A percentile compares a stretch with the other conserved stretches of the same genome.
Evolutionary conservation across 495 filamentous ascomycete species (phyloP).

Genomic region (Amniculicola lignicola): DNA sequence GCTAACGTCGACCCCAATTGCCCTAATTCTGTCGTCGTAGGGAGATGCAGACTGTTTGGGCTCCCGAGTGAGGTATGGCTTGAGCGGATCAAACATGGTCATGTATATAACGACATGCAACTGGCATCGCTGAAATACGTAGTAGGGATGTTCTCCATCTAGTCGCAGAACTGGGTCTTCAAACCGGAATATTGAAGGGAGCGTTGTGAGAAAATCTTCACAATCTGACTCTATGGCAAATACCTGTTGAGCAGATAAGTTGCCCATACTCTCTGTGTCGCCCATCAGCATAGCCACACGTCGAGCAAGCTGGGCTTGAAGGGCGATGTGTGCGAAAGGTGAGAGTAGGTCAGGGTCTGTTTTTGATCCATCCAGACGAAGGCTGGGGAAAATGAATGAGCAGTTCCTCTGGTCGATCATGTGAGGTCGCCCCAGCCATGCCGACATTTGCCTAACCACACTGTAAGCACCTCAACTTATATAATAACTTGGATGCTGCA

Average conservation of each 20-base stretch:
- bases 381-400: conserved; percentile 41
- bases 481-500: background rate
- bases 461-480: background rate
- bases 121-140: conserved; percentile 50
- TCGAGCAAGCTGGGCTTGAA: conserved; percentile 42
- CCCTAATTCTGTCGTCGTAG: conserved; percentile 38
- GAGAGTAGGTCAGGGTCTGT: conserved; percentile 38
- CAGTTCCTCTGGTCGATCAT: conserved; percentile 43
- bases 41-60: conserved; percentile 17
- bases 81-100: conserved; percentile 47
- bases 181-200: conserved; percentile 47
- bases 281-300: conserved; percentile 12
- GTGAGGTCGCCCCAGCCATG: conserved; percentile 42
- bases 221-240: conserved; percentile 31
- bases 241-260: conserved; percentile 21
- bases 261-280: background rate
- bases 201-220: conserved; percentile 43
- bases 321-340: conserved; percentile 45
- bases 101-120: conserved; percentile 50
- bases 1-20: conserved; percentile 43
- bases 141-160: conserved; percentile 45
- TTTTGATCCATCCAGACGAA: conserved; percentile 41
- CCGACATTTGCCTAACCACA: conserved; percentile 41
- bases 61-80: conserved; percentile 45
- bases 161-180: conserved; percentile 45